Percentiles rank a stretch among this genome's conserved stretches.
These are phyloP conservation scores for Eucalyptus curtisii DNA, from an alignment of 345 rosid species.

Conservation along the genomic window DNA sequence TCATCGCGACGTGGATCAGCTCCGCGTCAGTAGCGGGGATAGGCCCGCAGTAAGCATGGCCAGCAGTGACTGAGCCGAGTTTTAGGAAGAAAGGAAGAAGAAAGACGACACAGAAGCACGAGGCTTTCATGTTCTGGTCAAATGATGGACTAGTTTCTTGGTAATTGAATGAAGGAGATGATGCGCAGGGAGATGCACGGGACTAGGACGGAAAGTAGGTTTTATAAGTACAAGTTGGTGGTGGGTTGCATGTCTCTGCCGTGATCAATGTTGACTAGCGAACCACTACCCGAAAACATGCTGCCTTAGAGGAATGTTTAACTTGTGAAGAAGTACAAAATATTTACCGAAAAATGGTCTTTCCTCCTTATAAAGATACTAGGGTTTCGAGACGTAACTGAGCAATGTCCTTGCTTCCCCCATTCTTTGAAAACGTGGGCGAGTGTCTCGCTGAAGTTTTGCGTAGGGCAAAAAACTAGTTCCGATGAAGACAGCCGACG, in stretches of 20 bases:
- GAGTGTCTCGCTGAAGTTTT: neutral
- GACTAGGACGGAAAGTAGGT: neutral
- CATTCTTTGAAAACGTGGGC: neutral
- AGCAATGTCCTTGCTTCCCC: neutral
- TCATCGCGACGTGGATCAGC: conserved; percentile 32
- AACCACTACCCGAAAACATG: neutral
- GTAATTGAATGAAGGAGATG: neutral
- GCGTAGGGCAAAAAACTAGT: neutral
- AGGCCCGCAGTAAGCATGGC: conserved; percentile 10
- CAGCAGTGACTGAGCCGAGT: neutral
- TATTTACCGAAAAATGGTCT: neutral
- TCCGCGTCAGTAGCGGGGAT: conserved; percentile 26
- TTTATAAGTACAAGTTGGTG: neutral
- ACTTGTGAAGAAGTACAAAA: neutral
- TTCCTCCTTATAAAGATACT: neutral
- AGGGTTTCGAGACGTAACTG: neutral
- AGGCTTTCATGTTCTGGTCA: neutral
- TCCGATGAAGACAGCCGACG: accelerated
- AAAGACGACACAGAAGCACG: neutral
- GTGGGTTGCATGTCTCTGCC: neutral
- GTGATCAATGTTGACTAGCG: neutral
- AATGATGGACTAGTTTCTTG: neutral
- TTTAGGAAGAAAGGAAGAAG: neutral
- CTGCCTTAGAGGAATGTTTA: neutral
- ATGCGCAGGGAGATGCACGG: neutral